Conservation (phyloP, 2,329 filamentous ascomycete genomes). For the Diaporthe australafricana region DNA sequence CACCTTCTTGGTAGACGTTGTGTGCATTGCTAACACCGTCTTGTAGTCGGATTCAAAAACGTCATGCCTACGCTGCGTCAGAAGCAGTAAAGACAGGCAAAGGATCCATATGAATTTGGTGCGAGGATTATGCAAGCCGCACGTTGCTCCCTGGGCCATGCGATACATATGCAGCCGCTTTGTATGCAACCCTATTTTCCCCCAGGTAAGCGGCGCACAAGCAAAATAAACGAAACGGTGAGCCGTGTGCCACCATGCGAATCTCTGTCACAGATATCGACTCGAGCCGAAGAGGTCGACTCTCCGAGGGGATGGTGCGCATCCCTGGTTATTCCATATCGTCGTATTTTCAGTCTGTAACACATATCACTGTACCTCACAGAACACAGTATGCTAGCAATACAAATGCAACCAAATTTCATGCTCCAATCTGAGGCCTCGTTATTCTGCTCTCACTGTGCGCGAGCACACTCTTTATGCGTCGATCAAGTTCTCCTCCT, state of each 20-base stretch:
- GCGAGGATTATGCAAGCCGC: no score
- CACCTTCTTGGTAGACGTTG: no score
- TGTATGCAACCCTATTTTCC: slow-evolving; percentile 3
- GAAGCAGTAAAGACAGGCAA: no score
- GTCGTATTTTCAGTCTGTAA: slow-evolving; percentile 28
- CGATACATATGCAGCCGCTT: no score
- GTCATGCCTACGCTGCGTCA: no score
- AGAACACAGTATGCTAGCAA: slow-evolving; percentile 35
- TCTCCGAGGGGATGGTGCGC: background rate
- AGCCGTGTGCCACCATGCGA: background rate
- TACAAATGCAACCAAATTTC: slow-evolving; percentile 35
- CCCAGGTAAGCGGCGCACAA: background rate
- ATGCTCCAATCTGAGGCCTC: slow-evolving; percentile 28
- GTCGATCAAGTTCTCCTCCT: slow-evolving; percentile 52
- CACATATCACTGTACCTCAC: slow-evolving; percentile 32
- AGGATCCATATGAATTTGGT: no score
- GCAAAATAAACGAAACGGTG: background rate
- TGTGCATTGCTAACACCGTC: no score
- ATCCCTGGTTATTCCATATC: slow-evolving; percentile 12
- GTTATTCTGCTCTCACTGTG: slow-evolving; percentile 1
- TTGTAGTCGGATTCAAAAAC: no score
- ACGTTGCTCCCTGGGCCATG: no score
- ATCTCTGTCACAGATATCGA: background rate
- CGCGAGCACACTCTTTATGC: slow-evolving; percentile 41
- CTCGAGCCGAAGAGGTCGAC: background rate